Percentiles rank a stretch among this genome's conserved stretches.
phyloP scores from a whole-genome alignment of 73 alveolate species.

The Paramecium caudatum region DNA sequence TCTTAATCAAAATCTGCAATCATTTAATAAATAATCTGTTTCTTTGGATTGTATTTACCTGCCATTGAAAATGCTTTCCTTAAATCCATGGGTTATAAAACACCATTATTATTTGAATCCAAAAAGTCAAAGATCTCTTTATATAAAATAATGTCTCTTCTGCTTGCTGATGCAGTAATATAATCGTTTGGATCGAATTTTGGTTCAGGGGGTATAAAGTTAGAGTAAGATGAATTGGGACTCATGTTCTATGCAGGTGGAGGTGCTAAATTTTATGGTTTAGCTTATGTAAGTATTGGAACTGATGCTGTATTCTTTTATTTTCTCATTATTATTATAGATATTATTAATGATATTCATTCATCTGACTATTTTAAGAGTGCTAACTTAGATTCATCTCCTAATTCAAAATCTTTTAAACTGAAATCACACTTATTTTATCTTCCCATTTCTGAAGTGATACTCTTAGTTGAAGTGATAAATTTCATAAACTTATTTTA shows the following conservation, averaged over 20 bases:
- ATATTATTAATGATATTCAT: not conserved
- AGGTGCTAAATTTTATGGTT: not conserved
- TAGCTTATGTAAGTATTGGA: not conserved
- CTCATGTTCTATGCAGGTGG: not conserved
- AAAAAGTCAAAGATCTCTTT: constrained; percentile 56
- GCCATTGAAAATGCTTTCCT: constrained; percentile 53
- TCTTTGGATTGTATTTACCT: not conserved
- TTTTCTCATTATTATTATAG: not conserved
- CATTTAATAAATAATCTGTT: constrained; percentile 46
- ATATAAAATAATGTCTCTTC: constrained; percentile 1
- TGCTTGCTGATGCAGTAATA: not conserved
- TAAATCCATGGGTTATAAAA: constrained; percentile 63
- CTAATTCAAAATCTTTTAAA: constrained; percentile 55
- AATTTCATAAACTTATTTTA: constrained; percentile 57
- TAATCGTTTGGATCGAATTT: constrained; percentile 57
- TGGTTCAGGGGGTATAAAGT: constrained; percentile 46
- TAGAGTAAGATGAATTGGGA: not conserved
- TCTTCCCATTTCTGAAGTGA: constrained; percentile 58
- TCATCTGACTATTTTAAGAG: not conserved
- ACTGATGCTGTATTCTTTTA: not conserved
- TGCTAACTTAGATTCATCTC: constrained; percentile 53
- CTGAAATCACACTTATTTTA: constrained; percentile 32
- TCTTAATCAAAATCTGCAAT: constrained; percentile 54
- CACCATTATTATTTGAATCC: constrained; percentile 31
- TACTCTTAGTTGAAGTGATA: constrained; percentile 64